Conservation (phyloP, 495 filamentous ascomycete genomes). For the Aspergillus carlsbadensis region DNA sequence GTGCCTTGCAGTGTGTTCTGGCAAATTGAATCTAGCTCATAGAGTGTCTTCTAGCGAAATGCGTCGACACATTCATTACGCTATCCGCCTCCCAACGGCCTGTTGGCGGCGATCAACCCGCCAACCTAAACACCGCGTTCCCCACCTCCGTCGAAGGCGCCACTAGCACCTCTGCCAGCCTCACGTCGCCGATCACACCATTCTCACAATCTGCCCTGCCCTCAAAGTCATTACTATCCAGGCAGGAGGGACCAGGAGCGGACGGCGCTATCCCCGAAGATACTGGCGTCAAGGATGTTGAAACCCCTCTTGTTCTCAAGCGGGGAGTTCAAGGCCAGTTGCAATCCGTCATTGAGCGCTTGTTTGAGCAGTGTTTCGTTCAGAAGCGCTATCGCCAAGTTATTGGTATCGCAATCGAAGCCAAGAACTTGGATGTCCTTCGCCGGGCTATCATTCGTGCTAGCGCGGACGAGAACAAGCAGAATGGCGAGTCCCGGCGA, state of each 20-base stretch:
- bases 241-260: slow-evolving; percentile 64
- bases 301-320: slow-evolving; percentile 53
- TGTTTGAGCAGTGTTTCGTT: slow-evolving; percentile 88
- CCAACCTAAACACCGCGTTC: slow-evolving; percentile 74
- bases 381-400: slow-evolving; percentile 91
- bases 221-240: slow-evolving; percentile 88
- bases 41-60: slow-evolving; percentile 61
- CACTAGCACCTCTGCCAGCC: slow-evolving; percentile 64
- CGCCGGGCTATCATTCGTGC: slow-evolving; percentile 79
- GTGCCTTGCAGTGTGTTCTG: slow-evolving; percentile 7
- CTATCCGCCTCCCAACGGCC: slow-evolving; percentile 71
- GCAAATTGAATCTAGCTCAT: slow-evolving; percentile 4
- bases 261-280: slow-evolving; percentile 56
- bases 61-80: slow-evolving; percentile 95
- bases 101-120: slow-evolving; percentile 53
- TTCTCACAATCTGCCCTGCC: slow-evolving; percentile 90
- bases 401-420: slow-evolving; percentile 97
- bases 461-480: slow-evolving; percentile 74
- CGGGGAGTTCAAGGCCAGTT: slow-evolving; percentile 66
- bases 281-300: slow-evolving; percentile 50
- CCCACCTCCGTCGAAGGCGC: slow-evolving; percentile 57
- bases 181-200: slow-evolving; percentile 85
- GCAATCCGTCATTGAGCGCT: slow-evolving; percentile 75
- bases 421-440: slow-evolving; percentile 87
- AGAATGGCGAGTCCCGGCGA: slow-evolving; percentile 56